Evolutionary conservation across 2,329 filamentous ascomycete species (phyloP).

Genomic region (Arthroderma sp.): DNA sequence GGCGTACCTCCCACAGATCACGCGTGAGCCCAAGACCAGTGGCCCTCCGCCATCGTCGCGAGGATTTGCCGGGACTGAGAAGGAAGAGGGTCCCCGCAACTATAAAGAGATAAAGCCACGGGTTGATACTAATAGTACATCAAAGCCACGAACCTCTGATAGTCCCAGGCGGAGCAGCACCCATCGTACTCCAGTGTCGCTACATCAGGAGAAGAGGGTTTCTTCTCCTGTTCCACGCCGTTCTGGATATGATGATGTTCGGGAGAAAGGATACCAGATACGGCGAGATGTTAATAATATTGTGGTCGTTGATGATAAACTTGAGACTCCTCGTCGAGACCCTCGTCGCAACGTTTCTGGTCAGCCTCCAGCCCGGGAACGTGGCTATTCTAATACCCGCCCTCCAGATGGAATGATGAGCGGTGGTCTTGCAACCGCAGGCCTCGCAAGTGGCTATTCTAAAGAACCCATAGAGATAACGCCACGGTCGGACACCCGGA

Average conservation of each 20-base stretch:
- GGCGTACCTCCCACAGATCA: conserved; percentile 20
- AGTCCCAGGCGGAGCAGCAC: conserved; percentile 26
- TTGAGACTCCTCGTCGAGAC: not conserved
- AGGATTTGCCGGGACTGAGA: not conserved
- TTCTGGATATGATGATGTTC: conserved; percentile 35
- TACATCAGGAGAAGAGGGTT: conserved; percentile 39
- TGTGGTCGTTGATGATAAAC: conserved; percentile 8
- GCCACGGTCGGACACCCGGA: conserved; percentile 12
- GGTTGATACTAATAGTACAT: not conserved
- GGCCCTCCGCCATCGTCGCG: not conserved
- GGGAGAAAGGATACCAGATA: conserved; percentile 22
- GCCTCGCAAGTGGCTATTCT: conserved; percentile 25
- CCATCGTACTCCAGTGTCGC: conserved; percentile 33
- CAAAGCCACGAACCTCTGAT: conserved; percentile 27
- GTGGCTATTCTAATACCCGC: not conserved
- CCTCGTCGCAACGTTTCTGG: not conserved
- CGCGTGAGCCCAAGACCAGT: conserved; percentile 1
- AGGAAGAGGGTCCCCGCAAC: not conserved
- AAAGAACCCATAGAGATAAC: conserved; percentile 17
- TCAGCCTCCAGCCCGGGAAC: not conserved
- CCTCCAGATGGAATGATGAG: not conserved
- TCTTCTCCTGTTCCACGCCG: conserved; percentile 27
- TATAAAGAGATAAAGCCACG: conserved; percentile 2
- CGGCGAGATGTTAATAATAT: conserved; percentile 5
- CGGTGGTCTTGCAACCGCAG: conserved; percentile 28